These are phyloP conservation scores for Volvariella volvacea DNA, from an alignment of 1,284 basidiomycete genomes.

Conservation along the genomic window DNA sequence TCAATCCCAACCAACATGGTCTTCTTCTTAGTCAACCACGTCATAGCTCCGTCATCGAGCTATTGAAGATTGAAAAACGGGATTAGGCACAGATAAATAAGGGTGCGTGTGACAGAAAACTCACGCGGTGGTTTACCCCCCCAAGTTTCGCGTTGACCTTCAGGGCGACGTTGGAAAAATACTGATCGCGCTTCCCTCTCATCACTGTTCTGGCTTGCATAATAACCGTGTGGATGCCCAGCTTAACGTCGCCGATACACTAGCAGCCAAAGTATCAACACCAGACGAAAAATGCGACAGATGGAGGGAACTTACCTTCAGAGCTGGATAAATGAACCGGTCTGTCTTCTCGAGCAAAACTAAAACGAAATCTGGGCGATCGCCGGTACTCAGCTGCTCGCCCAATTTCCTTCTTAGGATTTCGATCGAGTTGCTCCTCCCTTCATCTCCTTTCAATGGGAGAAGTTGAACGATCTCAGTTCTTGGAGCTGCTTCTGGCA, in stretches of 20 bases:
- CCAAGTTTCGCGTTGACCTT: constrained; percentile 74
- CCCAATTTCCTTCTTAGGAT: constrained; percentile 33
- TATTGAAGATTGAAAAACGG: too few relatives aligned
- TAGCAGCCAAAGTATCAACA: constrained; percentile 12
- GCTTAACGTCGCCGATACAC: constrained; percentile 58
- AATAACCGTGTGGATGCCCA: constrained; percentile 62
- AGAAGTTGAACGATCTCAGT: constrained; percentile 22
- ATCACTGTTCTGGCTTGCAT: constrained; percentile 60
- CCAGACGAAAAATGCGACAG: not conserved
- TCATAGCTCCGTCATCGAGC: too few relatives aligned
- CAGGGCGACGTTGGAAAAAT: constrained; percentile 67
- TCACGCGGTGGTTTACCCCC: constrained; percentile 61
- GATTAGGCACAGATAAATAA: not conserved
- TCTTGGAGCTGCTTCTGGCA: constrained; percentile 28
- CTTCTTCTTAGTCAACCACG: constrained; percentile 55
- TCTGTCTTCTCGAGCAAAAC: constrained; percentile 59
- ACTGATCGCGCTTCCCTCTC: constrained; percentile 57
- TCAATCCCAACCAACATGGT: constrained; percentile 81
- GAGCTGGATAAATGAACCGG: constrained; percentile 66
- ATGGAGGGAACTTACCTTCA: too few relatives aligned
- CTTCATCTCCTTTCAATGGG: constrained; percentile 32
- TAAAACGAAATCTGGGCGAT: constrained; percentile 51
- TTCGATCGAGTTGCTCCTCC: constrained; percentile 32
- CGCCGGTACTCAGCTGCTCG: constrained; percentile 17
- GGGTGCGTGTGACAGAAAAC: constrained; percentile 4